Evolutionary conservation across 352 stramenopile species (phyloP).

Genomic region (Pythium oligandrum): DNA sequence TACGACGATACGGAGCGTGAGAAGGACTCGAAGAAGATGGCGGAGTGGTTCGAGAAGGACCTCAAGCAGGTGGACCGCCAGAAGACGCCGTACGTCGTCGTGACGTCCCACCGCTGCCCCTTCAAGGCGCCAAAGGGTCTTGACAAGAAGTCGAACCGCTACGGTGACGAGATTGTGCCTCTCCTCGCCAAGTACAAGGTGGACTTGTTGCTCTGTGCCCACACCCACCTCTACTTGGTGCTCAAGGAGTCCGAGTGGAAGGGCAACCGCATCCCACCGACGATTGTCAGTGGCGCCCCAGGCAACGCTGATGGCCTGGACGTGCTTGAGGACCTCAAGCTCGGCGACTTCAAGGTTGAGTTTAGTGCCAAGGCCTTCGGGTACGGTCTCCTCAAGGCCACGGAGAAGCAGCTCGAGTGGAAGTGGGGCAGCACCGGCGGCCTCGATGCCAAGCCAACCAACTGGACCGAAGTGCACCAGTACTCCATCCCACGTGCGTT

Average conservation of each 20-base stretch:
- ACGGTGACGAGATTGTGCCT: slow-evolving; percentile 8
- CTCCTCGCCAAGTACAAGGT: slow-evolving; percentile 15
- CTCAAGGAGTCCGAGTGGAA: slow-evolving; percentile 6
- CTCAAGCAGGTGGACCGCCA: slow-evolving; percentile 12
- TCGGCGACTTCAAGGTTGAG: slow-evolving; percentile 8
- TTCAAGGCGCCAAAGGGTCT: slow-evolving; percentile 4
- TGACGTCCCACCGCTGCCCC: slow-evolving; percentile 12
- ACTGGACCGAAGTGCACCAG: slow-evolving; percentile 5
- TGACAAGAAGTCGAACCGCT: slow-evolving; percentile 7
- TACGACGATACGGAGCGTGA: slow-evolving; percentile 7
- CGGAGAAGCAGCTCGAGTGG: slow-evolving; percentile 6
- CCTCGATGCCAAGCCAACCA: background rate
- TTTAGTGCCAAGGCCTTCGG: slow-evolving; percentile 6
- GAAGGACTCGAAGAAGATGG: slow-evolving; percentile 3
- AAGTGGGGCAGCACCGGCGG: slow-evolving; percentile 1
- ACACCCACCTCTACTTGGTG: slow-evolving; percentile 9
- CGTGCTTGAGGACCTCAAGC: slow-evolving; percentile 3
- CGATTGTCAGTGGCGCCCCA: slow-evolving; percentile 8
- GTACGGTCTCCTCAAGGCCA: slow-evolving; percentile 10
- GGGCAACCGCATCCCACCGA: slow-evolving; percentile 12
- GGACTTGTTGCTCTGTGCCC: slow-evolving; percentile 11
- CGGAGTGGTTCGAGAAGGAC: slow-evolving; percentile 13
- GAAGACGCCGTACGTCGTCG: slow-evolving; percentile 12
- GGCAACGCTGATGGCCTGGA: slow-evolving; percentile 9
- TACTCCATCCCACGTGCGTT: background rate